Evolutionary conservation across 148 eudicot genomes (phyloP).

Genomic region (Amaranthus hypochondriacus): DNA sequence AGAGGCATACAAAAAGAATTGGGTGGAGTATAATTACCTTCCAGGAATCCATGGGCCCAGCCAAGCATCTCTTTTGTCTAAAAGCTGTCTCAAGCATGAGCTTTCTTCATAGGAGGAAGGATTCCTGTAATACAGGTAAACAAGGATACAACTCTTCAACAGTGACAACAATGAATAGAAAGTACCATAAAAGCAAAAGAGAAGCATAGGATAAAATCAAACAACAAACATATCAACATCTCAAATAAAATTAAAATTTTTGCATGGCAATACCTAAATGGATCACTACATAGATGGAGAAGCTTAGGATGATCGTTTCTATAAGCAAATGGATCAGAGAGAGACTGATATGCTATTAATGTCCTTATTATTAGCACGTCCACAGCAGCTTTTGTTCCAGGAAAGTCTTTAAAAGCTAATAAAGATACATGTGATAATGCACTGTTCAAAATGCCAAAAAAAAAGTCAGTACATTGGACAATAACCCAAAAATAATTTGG

Average conservation of each 20-base stretch:
- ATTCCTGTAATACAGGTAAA: constrained; percentile 47
- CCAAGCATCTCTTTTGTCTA: constrained; percentile 97
- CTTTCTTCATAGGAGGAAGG: constrained; percentile 85
- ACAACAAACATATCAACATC: constrained; percentile 8
- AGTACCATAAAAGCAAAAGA: not conserved
- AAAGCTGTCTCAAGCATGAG: constrained; percentile 87
- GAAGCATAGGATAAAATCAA: constrained; percentile 3
- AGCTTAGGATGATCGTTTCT: constrained; percentile 70
- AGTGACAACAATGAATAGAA: not conserved
- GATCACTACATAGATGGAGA: constrained; percentile 79
- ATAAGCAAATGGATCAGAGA: constrained; percentile 85
- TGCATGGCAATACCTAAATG: constrained; percentile 56
- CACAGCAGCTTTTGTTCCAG: constrained; percentile 45
- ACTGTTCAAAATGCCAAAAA: constrained; percentile 43
- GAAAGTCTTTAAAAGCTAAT: constrained; percentile 52
- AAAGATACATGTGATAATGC: constrained; percentile 60
- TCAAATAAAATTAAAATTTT: not conserved
- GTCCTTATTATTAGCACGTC: constrained; percentile 66
- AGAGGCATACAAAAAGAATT: not conserved
- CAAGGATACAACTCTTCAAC: constrained; percentile 7
- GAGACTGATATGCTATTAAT: constrained; percentile 68
- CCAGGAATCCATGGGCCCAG: constrained; percentile 99
- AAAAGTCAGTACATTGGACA: not conserved
- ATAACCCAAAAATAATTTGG: not conserved
- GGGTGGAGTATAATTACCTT: constrained; percentile 50